Conservation (phyloP, 768 basidiomycete genomes). For the Botryobasidium botryosum region DNA sequence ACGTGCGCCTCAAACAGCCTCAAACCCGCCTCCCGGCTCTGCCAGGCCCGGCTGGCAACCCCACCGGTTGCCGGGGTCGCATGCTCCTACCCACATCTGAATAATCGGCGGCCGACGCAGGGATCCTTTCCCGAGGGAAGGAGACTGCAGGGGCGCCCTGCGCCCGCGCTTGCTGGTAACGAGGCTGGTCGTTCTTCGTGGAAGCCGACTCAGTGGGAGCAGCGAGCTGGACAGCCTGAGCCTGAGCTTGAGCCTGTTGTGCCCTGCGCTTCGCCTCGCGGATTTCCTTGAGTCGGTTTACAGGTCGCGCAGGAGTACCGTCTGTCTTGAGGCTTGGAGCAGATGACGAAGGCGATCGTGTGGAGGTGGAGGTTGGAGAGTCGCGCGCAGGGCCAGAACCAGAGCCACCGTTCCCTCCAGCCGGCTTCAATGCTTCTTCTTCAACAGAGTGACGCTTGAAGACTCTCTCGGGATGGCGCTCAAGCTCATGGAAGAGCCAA, state of each 20-base stretch:
- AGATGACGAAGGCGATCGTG: not conserved
- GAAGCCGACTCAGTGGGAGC: not conserved
- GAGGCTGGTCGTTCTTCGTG: not conserved
- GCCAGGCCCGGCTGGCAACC: too few species aligned
- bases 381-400: too few species aligned
- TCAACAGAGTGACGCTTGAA: not conserved
- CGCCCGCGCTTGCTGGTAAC: not conserved
- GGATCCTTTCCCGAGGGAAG: not conserved
- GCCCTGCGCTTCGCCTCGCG: conserved; percentile 31
- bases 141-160: not conserved
- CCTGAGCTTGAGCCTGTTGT: conserved; percentile 8
- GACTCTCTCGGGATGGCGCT: conserved; percentile 22
- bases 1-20: too few species aligned
- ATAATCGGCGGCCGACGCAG: not conserved
- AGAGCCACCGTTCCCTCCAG: not conserved
- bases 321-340: too few species aligned
- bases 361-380: not conserved
- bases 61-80: not conserved
- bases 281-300: conserved; percentile 32
- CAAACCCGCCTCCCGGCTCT: too few species aligned
- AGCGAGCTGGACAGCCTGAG: conserved; percentile 9
- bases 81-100: not conserved
- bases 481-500: conserved; percentile 47
- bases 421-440: not conserved
- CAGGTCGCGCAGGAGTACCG: not conserved